Conservation (phyloP, 768 basidiomycete genomes). For the Mycena sanguinolenta region DNA sequence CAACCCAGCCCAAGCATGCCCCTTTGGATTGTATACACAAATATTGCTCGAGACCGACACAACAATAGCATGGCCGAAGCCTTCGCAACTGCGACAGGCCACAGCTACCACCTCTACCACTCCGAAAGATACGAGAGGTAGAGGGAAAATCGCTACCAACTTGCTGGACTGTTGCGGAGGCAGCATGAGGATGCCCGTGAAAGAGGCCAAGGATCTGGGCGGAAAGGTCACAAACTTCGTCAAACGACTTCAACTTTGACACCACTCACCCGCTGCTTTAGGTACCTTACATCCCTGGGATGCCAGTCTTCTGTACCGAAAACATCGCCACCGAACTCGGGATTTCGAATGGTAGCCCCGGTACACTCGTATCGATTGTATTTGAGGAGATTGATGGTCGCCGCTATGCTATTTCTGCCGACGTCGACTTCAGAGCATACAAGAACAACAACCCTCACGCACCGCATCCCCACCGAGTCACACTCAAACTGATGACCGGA, state of each 20-base stretch:
- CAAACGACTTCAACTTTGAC: too few species aligned
- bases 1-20: constrained; percentile 1
- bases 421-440: not conserved
- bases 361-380: not conserved
- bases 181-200: constrained; percentile 18
- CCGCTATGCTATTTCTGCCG: too few species aligned
- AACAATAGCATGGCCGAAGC: too few species aligned
- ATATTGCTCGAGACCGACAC: not conserved
- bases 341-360: constrained; percentile 26
- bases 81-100: too few species aligned
- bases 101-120: not conserved
- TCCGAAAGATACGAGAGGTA: constrained; percentile 19
- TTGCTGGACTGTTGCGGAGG: constrained; percentile 20
- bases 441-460: not conserved
- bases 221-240: not conserved
- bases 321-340: constrained; percentile 29
- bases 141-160: constrained; percentile 1
- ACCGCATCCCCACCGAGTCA: constrained; percentile 16
- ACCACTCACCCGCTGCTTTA: too few species aligned
- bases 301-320: constrained; percentile 29
- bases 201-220: constrained; percentile 26
- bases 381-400: too few species aligned
- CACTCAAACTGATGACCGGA: not conserved
- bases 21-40: constrained; percentile 25
- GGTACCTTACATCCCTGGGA: constrained; percentile 24